A percentile compares a stretch with the other conserved stretches of the same genome.
Conservation (phyloP, 2,329 filamentous ascomycete species). For the Aquanectria penicillioides region DNA sequence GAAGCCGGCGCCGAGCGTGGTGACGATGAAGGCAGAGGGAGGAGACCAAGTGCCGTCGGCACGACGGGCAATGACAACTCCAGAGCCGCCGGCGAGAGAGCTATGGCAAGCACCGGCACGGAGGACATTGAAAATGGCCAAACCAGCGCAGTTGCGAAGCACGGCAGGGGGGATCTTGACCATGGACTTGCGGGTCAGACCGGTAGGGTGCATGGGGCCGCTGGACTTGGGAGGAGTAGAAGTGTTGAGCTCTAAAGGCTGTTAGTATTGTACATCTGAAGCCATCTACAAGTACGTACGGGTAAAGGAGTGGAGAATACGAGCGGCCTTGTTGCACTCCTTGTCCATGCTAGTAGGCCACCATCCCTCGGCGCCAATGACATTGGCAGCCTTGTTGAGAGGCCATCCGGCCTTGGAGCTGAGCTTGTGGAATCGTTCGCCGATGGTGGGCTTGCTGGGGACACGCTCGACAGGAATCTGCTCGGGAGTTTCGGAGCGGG, state of each 20-base stretch:
- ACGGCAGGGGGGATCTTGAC: slow-evolving; percentile 55
- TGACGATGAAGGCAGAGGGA: slow-evolving; percentile 76
- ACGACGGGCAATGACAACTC: slow-evolving; percentile 66
- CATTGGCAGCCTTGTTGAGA: slow-evolving; percentile 74
- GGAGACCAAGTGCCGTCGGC: slow-evolving; percentile 74
- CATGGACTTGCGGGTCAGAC: slow-evolving; percentile 46
- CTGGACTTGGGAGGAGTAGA: slow-evolving; percentile 30
- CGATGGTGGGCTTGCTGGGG: slow-evolving; percentile 49
- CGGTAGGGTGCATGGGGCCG: slow-evolving; percentile 45
- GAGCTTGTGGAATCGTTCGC: slow-evolving; percentile 71
- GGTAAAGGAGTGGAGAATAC: slow-evolving; percentile 79
- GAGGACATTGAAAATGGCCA: slow-evolving; percentile 72
- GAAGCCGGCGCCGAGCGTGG: slow-evolving; percentile 76
- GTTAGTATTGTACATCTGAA: slow-evolving; percentile 13
- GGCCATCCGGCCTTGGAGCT: slow-evolving; percentile 73
- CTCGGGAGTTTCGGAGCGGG: slow-evolving; percentile 13
- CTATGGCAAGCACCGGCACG: slow-evolving; percentile 65
- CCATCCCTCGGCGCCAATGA: slow-evolving; percentile 77
- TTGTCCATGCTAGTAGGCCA: slow-evolving; percentile 80
- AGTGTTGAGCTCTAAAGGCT: slow-evolving; percentile 32
- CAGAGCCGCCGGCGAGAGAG: slow-evolving; percentile 68
- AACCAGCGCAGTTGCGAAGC: slow-evolving; percentile 65
- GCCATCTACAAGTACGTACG: slow-evolving; percentile 47
- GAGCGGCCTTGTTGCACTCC: slow-evolving; percentile 79
- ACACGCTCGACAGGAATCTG: slow-evolving; percentile 19